Conservation (phyloP, 2,329 filamentous ascomycete species). For the Ophiognomonia clavigignenti-juglandacearum region DNA sequence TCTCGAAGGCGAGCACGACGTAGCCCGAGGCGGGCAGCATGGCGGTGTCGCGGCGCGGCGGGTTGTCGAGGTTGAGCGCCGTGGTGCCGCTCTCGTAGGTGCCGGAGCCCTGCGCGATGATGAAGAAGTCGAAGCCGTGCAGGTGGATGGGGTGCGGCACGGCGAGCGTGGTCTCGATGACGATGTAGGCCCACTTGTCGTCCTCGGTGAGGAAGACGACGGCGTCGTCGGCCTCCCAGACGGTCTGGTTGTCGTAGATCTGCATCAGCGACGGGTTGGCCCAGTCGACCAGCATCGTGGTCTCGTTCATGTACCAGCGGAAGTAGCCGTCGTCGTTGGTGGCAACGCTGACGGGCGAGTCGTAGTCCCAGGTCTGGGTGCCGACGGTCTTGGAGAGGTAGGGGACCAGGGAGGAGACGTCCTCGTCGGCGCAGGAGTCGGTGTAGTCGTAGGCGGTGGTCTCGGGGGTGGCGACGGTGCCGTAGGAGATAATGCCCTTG, state of each 20-base stretch:
- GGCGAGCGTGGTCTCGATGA: conserved; percentile 24
- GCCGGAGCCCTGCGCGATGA: conserved; percentile 29
- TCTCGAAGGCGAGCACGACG: conserved; percentile 42
- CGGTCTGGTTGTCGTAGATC: conserved; percentile 21
- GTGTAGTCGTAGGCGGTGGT: conserved; percentile 10
- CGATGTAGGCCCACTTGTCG: conserved; percentile 29
- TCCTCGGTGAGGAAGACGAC: conserved; percentile 25
- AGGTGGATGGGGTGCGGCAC: conserved; percentile 37
- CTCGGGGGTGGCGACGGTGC: conserved; percentile 19
- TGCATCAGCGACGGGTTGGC: conserved; percentile 37
- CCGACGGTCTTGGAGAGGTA: conserved; percentile 29
- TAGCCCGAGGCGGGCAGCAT: conserved; percentile 39
- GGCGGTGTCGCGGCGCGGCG: conserved; percentile 43
- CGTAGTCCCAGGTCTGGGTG: conserved; percentile 22
- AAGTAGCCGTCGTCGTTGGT: conserved; percentile 29
- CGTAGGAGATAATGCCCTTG: conserved; percentile 43
- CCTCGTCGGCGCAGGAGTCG: conserved; percentile 31
- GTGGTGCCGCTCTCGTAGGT: conserved; percentile 24
- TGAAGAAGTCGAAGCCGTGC: conserved; percentile 38
- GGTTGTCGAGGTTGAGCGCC: conserved; percentile 34
- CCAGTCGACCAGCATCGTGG: conserved; percentile 42
- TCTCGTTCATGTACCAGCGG: conserved; percentile 45
- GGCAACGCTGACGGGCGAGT: conserved; percentile 20
- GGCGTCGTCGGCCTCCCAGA: conserved; percentile 24
- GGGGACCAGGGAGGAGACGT: conserved; percentile 27